These are phyloP conservation scores for Schizonepeta tenuifolia DNA, from an alignment of 257 asterid species.

Conservation along the genomic window DNA sequence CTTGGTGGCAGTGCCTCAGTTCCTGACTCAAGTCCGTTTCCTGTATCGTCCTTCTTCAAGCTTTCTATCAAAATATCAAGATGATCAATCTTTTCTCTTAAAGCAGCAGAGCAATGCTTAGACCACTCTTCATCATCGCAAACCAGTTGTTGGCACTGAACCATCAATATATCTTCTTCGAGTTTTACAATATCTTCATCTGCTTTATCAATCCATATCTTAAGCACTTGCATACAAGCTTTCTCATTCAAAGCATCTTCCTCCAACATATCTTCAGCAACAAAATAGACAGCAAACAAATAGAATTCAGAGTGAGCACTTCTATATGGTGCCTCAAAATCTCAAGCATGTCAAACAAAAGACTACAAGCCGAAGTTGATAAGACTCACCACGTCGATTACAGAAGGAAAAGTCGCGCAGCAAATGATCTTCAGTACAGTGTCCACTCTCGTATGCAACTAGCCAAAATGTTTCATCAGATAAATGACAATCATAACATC, in stretches of 20 bases:
- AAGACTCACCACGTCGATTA: slow-evolving; percentile 38
- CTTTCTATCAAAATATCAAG: slow-evolving; percentile 37
- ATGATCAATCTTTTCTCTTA: slow-evolving; percentile 43
- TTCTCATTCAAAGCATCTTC: slow-evolving; percentile 61
- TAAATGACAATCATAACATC: background rate
- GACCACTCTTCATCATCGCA: slow-evolving; percentile 54
- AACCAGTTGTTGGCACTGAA: slow-evolving; percentile 48
- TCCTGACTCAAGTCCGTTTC: slow-evolving; percentile 32
- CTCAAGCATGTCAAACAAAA: slow-evolving; percentile 14
- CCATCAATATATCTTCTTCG: slow-evolving; percentile 56
- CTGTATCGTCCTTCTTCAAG: slow-evolving; percentile 34
- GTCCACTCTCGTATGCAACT: slow-evolving; percentile 31
- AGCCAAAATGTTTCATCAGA: background rate
- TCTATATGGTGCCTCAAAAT: slow-evolving; percentile 18
- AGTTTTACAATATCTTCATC: slow-evolving; percentile 53
- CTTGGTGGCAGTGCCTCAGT: slow-evolving; percentile 41
- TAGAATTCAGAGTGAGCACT: slow-evolving; percentile 10
- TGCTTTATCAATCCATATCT: slow-evolving; percentile 49
- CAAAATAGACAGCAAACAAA: slow-evolving; percentile 30
- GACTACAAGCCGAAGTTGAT: slow-evolving; percentile 3
- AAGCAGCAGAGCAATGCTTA: slow-evolving; percentile 38
- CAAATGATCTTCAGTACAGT: slow-evolving; percentile 25
- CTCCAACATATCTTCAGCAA: slow-evolving; percentile 51
- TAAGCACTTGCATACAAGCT: slow-evolving; percentile 55
- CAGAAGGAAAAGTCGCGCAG: slow-evolving; percentile 24